Conservation (phyloP, 805 yeast species). For the Barnettozyma wickerhamii region DNA sequence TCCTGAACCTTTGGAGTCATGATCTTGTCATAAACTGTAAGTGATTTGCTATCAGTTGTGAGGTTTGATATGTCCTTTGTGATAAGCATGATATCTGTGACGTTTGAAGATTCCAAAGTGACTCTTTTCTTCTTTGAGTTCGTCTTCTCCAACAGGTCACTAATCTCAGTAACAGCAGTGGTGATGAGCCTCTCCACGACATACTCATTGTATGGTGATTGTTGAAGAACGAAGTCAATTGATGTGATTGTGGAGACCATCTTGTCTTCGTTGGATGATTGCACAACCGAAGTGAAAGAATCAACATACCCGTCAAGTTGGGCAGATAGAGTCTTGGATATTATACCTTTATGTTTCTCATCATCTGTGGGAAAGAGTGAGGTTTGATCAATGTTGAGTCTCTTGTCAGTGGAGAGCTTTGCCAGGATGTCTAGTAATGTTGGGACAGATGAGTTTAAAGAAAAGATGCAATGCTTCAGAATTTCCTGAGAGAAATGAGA, state of each 20-base stretch:
- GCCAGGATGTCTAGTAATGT: conserved; percentile 32
- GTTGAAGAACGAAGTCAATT: conserved; percentile 15
- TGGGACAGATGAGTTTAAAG: conserved; percentile 35
- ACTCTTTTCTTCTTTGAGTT: conserved; percentile 11
- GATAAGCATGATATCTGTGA: conserved; percentile 19
- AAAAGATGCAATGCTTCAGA: conserved; percentile 28
- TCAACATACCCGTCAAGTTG: conserved; percentile 18
- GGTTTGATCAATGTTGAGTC: conserved; percentile 11
- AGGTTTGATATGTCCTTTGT: conserved; percentile 13
- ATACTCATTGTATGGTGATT: conserved; percentile 7
- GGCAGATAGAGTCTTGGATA: conserved; percentile 12
- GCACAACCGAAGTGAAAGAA: conserved; percentile 17
- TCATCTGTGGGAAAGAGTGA: conserved; percentile 9
- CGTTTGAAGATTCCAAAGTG: conserved; percentile 2
- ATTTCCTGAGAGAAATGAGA: conserved; percentile 29
- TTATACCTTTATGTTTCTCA: conserved; percentile 9
- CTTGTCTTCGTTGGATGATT: conserved; percentile 23
- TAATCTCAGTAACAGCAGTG: conserved; percentile 17
- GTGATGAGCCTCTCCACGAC: conserved; percentile 15
- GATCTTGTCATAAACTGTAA: conserved; percentile 20
- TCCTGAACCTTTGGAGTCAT: conserved; percentile 22
- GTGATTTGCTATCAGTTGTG: conserved; percentile 1
- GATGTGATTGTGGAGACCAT: conserved; percentile 17
- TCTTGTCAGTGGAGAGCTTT: conserved; percentile 17
- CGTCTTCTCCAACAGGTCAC: conserved; percentile 16